phyloP scores from a whole-genome alignment of 2,329 filamentous ascomycete genomes.

The Davidsoniella australis region DNA sequence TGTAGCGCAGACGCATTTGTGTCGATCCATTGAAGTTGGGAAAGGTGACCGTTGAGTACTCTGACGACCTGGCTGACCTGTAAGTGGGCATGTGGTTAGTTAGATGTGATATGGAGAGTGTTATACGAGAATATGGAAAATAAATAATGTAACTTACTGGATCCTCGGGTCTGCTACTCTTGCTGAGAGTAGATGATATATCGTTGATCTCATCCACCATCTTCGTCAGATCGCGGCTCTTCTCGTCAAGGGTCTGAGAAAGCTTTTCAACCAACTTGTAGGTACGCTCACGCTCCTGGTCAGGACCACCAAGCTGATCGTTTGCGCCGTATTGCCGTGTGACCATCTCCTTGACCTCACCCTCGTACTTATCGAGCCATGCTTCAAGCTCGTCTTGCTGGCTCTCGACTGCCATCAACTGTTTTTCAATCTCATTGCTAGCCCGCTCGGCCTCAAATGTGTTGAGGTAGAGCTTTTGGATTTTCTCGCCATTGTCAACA shows the following conservation, averaged over 20 bases:
- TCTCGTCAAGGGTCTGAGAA: slow-evolving; percentile 77
- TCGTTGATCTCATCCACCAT: slow-evolving; percentile 98
- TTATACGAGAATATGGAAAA: not conserved
- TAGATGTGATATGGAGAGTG: slow-evolving; percentile 5
- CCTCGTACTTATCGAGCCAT: slow-evolving; percentile 83
- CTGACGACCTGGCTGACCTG: slow-evolving; percentile 89
- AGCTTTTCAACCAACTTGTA: slow-evolving; percentile 93
- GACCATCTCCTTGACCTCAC: slow-evolving; percentile 79
- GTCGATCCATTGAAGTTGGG: slow-evolving; percentile 87
- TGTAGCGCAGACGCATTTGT: slow-evolving; percentile 66
- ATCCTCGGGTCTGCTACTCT: slow-evolving; percentile 75
- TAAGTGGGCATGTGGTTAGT: slow-evolving; percentile 6
- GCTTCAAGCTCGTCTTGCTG: slow-evolving; percentile 80
- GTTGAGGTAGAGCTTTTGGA: slow-evolving; percentile 78
- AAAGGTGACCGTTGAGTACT: slow-evolving; percentile 83
- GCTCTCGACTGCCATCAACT: slow-evolving; percentile 74
- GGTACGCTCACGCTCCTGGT: slow-evolving; percentile 88
- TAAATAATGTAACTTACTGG: slow-evolving; percentile 42
- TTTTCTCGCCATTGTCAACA: slow-evolving; percentile 88
- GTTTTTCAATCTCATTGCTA: slow-evolving; percentile 83
- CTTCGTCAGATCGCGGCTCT: slow-evolving; percentile 78
- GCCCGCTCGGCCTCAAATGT: slow-evolving; percentile 90
- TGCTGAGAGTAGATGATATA: slow-evolving; percentile 75
- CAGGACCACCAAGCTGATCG: slow-evolving; percentile 67
- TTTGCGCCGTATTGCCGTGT: slow-evolving; percentile 58